Base-by-base conservation (phyloP, 2,329 filamentous ascomycete genomes). In the Aspergillus viridinutans region DNA sequence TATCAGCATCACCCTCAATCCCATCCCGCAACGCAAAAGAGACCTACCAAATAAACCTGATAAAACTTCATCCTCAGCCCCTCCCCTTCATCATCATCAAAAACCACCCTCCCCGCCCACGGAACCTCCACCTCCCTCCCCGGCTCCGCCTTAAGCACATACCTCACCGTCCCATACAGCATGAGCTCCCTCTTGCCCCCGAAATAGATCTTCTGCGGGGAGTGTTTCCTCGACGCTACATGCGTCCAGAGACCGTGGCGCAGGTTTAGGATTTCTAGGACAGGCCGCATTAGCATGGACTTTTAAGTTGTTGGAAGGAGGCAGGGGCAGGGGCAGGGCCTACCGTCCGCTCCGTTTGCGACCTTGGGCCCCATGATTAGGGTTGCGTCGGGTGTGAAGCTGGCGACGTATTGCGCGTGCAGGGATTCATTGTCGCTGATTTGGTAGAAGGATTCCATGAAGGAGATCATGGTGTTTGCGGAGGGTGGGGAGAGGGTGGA, bases 41-140 rank as follows among this genome's bases (percentile, higher is more conserved):
- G 40, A 68, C 72, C 25, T 57, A 74, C 72, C 68, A 75, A 60
- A 59, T 75, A 75, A 57, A 75, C 72, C 61, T 74, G 72, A 67
- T 75, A 75, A 59, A 73, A 75, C 59, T 56, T 66, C 72, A 75
- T 74, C 62, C 67, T 74, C 20, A 69, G 53, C 45, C 49, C 64
- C 45, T 61, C 64, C 1, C 58, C 61, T 21, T 62, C 62, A 53
- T 60, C 56, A 23, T 56, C 52, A 3, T 61, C 69, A 63, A 75
- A 74, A 14, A 71, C 71, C 20, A 70, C 72, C 43, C 72, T 59
- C 48, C 68, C 72, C 28, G 71, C 70, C 72, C 72, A 75, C 5
- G 71, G 70, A 35, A 75, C 65, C 62, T 73, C 67, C 6, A 73
- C 64, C 53, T 73, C 70, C n/a, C 55, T 67, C 21, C 60, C 64